Conservation (phyloP, 371 early-diverging fungal species). For the Pancytospora philotis region DNA sequence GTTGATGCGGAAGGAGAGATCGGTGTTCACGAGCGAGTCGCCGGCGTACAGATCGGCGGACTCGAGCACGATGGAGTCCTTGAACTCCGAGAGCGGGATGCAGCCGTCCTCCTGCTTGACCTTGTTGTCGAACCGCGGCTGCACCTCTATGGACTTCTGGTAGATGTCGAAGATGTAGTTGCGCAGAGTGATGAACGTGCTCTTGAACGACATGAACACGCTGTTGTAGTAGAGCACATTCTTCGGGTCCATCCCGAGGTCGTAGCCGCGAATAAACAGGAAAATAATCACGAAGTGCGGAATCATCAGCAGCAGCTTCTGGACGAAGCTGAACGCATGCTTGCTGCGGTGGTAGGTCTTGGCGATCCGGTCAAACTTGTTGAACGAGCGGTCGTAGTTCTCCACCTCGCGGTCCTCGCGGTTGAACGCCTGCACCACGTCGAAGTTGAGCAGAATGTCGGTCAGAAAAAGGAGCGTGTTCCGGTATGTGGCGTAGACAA, state of each 20-base stretch:
- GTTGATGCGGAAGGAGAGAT: constrained; percentile 64
- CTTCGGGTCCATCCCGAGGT: background rate
- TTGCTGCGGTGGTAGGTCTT: background rate
- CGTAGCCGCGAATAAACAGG: background rate
- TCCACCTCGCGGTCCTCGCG: background rate
- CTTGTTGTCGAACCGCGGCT: background rate
- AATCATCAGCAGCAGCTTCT: constrained; percentile 6
- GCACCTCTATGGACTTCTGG: background rate
- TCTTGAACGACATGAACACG: background rate
- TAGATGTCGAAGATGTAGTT: background rate
- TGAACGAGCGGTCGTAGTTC: background rate
- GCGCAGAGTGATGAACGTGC: background rate
- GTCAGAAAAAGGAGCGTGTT: background rate
- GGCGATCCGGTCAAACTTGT: background rate
- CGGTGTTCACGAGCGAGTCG: constrained; percentile 63
- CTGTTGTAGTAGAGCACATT: background rate
- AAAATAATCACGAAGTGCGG: constrained; percentile 8
- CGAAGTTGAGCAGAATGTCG: constrained; percentile 12
- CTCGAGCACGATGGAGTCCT: constrained; percentile 26
- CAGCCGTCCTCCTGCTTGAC: background rate
- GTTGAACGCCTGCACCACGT: constrained; percentile 12
- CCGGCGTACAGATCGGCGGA: constrained; percentile 19
- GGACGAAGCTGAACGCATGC: background rate
- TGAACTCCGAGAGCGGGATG: constrained; percentile 1
- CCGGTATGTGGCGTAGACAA: background rate